Evolutionary conservation across 2,329 filamentous ascomycete species (phyloP).

Genomic region (Kalaharituber pfeilii): DNA sequence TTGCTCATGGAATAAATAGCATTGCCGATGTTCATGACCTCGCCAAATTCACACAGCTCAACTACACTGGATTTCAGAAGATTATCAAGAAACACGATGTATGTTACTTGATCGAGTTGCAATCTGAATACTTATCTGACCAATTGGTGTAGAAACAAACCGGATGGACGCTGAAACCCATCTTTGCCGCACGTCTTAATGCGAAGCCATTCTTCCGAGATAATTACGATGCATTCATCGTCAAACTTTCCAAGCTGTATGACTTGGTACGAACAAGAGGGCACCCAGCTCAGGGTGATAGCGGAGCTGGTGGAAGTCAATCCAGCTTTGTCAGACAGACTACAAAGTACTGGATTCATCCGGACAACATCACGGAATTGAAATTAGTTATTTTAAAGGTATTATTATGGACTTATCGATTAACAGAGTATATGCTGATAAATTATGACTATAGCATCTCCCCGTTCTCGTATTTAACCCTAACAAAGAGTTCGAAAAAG

Average conservation of each 20-base stretch:
- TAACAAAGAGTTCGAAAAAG: constrained; percentile 82
- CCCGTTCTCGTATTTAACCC: constrained; percentile 95
- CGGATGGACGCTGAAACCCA: constrained; percentile 76
- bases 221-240: constrained; percentile 93
- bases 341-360: constrained; percentile 98
- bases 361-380: constrained; percentile 92
- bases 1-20: too few relatives aligned
- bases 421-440: constrained; percentile 5
- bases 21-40: constrained; percentile 97
- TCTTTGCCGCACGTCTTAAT: constrained; percentile 88
- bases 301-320: constrained; percentile 74
- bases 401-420: constrained; percentile 10
- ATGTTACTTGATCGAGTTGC: constrained; percentile 11
- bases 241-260: constrained; percentile 88
- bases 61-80: constrained; percentile 98
- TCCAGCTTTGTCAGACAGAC: constrained; percentile 94
- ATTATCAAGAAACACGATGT: constrained; percentile 99
- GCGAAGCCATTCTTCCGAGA: constrained; percentile 93
- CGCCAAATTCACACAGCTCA: constrained; percentile 95
- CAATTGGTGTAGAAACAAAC: constrained; percentile 58
- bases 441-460: constrained; percentile 43
- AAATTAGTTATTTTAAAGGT: constrained; percentile 92
- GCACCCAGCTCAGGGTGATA: constrained; percentile 82
- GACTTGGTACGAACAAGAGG: constrained; percentile 85
- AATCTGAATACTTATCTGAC: not conserved